A percentile compares a stretch with the other conserved stretches of the same genome.
Conservation (phyloP, 1,284 basidiomycete species). For the Phylloboletellus chloephorus region DNA sequence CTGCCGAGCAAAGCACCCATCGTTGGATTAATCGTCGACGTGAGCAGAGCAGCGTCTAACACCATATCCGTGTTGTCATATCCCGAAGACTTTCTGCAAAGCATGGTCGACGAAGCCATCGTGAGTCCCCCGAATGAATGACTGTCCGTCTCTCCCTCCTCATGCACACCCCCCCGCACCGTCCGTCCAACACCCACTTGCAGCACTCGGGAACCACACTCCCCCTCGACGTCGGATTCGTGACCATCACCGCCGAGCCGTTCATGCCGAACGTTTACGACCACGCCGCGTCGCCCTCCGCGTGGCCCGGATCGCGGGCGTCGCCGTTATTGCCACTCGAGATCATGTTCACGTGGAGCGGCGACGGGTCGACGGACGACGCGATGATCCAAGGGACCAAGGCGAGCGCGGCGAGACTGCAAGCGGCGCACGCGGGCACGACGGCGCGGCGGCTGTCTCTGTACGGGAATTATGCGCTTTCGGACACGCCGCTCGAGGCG, state of each 20-base stretch:
- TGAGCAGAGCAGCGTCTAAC: constrained; percentile 10
- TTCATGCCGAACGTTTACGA: constrained; percentile 44
- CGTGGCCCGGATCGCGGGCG: constrained; percentile 43
- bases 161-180: too few relatives aligned
- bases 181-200: too few relatives aligned
- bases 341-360: constrained; percentile 43
- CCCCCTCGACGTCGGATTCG: too few relatives aligned
- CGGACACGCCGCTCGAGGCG: constrained; percentile 38
- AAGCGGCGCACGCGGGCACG: constrained; percentile 17
- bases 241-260: constrained; percentile 50
- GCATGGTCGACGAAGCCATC: constrained; percentile 10
- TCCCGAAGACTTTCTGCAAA: constrained; percentile 4
- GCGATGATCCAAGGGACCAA: constrained; percentile 38
- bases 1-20: too few relatives aligned
- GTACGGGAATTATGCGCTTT: constrained; percentile 51
- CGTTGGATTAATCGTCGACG: neutral
- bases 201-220: constrained; percentile 13
- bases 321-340: constrained; percentile 41
- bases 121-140: constrained; percentile 3
- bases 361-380: constrained; percentile 38
- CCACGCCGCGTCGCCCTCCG: constrained; percentile 36
- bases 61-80: constrained; percentile 10
- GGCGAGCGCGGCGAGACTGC: constrained; percentile 32
- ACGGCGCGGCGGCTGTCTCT: constrained; percentile 34
- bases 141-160: too few relatives aligned